phyloP scores from a whole-genome alignment of 139 green algal species.

The Raphidocelis subcapitata region DNA sequence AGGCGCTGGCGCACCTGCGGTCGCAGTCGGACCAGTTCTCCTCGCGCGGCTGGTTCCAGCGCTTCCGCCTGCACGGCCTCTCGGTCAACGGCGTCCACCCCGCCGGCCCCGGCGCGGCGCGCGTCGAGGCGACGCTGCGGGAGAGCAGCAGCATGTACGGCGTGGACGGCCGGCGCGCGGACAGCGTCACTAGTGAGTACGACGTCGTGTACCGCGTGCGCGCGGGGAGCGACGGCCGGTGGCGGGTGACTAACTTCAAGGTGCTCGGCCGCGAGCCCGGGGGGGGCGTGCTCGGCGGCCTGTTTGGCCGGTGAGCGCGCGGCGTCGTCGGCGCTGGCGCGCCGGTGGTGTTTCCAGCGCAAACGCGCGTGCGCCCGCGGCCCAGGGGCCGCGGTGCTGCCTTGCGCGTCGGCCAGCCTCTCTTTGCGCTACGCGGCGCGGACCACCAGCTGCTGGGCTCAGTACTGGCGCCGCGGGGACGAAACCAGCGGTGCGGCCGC shows the following conservation, averaged over 20 bases:
- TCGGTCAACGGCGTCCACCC: not conserved
- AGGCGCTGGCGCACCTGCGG: not conserved
- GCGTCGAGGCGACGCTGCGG: not conserved
- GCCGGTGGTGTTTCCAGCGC: no score
- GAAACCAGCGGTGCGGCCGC: no score
- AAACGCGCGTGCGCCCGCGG: no score
- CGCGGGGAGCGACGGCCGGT: conserved; percentile 18
- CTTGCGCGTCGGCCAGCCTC: no score
- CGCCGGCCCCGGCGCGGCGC: not conserved
- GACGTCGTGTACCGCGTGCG: conserved; percentile 26
- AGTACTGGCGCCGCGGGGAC: no score
- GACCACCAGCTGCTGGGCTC: no score
- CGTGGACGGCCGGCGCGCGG: conserved; percentile 23
- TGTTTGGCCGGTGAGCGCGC: no score
- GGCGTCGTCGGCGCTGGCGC: no score
- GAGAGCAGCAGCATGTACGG: conserved; percentile 10
- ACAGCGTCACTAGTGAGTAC: conserved; percentile 25
- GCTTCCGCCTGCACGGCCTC: not conserved
- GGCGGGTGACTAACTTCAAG: conserved; percentile 10
- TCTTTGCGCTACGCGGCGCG: no score
- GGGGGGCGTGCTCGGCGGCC: not conserved
- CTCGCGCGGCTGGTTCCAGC: conserved; percentile 23
- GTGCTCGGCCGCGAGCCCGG: conserved; percentile 19
- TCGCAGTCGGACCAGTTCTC: conserved; percentile 6
- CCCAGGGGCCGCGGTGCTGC: no score